These are phyloP conservation scores for Talaromyces stipitatus DNA, from an alignment of 495 filamentous ascomycete genomes.

Conservation along the genomic window DNA sequence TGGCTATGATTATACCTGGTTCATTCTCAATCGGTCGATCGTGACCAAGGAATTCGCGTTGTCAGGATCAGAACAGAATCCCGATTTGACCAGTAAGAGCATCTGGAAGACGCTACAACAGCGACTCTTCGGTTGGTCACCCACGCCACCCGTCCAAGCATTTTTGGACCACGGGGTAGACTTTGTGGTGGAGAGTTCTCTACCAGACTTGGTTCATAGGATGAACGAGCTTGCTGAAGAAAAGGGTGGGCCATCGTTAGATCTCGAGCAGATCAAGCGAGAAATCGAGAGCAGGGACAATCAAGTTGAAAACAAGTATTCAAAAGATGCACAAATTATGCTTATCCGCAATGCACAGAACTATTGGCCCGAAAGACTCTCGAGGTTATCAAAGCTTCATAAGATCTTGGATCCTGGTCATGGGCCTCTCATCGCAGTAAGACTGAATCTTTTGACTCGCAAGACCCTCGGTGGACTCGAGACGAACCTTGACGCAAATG, in stretches of 20 bases:
- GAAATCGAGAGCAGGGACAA: slow-evolving; percentile 37
- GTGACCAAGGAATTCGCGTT: slow-evolving; percentile 45
- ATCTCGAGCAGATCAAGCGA: slow-evolving; percentile 24
- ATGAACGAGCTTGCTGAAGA: slow-evolving; percentile 42
- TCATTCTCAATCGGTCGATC: slow-evolving; percentile 42
- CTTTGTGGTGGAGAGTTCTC: slow-evolving; percentile 39
- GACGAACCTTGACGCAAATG: slow-evolving; percentile 41
- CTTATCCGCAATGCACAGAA: slow-evolving; percentile 38
- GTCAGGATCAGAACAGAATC: slow-evolving; percentile 47
- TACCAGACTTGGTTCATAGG: slow-evolving; percentile 33
- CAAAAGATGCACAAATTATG: slow-evolving; percentile 47
- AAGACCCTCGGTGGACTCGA: slow-evolving; percentile 46
- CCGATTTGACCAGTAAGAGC: slow-evolving; percentile 43
- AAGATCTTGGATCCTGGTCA: slow-evolving; percentile 31
- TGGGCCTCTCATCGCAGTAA: slow-evolving; percentile 42
- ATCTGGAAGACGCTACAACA: slow-evolving; percentile 35
- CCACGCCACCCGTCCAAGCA: slow-evolving; percentile 32
- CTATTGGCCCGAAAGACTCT: slow-evolving; percentile 39
- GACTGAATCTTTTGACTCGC: slow-evolving; percentile 43
- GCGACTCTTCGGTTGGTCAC: slow-evolving; percentile 38
- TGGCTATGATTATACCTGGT: slow-evolving; percentile 48
- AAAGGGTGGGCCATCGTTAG: slow-evolving; percentile 24
- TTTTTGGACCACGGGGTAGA: slow-evolving; percentile 43
- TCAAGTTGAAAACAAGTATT: slow-evolving; percentile 39
- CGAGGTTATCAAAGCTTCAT: slow-evolving; percentile 37